Evolutionary conservation across 495 filamentous ascomycete species (phyloP), one percentile per base, ranked within the genome.

Genomic region (Lindgomyces ingoldianus): DNA sequence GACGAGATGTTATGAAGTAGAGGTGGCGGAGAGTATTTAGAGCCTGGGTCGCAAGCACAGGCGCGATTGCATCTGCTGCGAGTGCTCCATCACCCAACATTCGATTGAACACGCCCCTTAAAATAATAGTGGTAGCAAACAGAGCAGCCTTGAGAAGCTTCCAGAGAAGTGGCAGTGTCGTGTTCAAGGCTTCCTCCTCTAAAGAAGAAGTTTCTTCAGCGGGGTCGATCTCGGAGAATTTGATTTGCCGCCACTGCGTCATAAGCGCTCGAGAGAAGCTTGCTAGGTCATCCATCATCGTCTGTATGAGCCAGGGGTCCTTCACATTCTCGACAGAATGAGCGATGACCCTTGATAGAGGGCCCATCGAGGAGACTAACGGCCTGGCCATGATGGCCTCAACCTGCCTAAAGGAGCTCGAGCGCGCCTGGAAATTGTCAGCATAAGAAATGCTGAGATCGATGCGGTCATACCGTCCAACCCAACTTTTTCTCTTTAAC

Each of bases 1-100:
- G 79, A 19, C 90, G 85, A 16, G 89, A 89, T 1, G 92, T 90
- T 57, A 98, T 84, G 70, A 98, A 98, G 71, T 91, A 91, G 21
- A 97, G 76, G 69, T 91, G 89, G 44, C 91, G 85, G 36, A 98
- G 86, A 16, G 84, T 86, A 50, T 89, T 84, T 26, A 98, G 85
- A 6, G 88, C 80, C 76, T 93, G 90, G 33, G 86, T 82, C 39
- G 90, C 91, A 26, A 96, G 77, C 22, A 81, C 79, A 0, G 92
- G 89, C 0, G 89, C 90, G 50, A 83, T 81, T 65, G 76, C 75
- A 59, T 82, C 79, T 33, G 79, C 75, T 30, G 82, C 81, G 19
- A 89, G 76, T 41, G 72, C 65, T 16, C 67, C 68, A 61, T 89
- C 84, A 62, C 82, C 78, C 22, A 89, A 75, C 2, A 85, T 84